Base-by-base conservation (phyloP, 2,329 filamentous ascomycete genomes). In the Chaetomiaceae sp. region DNA sequence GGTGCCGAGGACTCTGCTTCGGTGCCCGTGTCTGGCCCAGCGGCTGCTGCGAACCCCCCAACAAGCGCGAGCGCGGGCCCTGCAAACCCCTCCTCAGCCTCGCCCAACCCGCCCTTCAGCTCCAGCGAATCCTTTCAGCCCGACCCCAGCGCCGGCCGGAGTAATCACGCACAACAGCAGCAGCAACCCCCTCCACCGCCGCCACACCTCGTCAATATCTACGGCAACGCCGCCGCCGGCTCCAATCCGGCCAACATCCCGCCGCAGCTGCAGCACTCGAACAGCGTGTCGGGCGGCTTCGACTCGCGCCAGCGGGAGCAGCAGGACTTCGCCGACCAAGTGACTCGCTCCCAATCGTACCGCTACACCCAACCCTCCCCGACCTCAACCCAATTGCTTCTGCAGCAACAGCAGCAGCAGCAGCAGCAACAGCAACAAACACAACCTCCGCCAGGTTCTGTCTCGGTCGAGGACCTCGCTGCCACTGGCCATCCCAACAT, bases 281-380 rank as follows among this genome's bases (percentile, higher is more conserved):
- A 66, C 61, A 64, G 65, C 53, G 61, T 63, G 47, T 60, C 63
- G 51, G 62, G 63, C 46, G 57, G 58, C 44, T 62, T 64, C 58
- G 59, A 61, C 51, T 60, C 59, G 37, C 63, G 61, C 43, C 61
- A 67, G 60, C 60, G 61, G 37, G 58, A 65, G 56, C 59, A 68
- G n/a, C 43, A 47, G n/a, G 77, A 80, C 57, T 78, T 75, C 59
- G 68, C 69, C 52, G 75, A 79, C 59, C 68, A 73, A 47, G 72
- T 78, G 31, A 73, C 72, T 52, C 76, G 77, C 51, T 77, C 77
- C 14, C 77, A 81, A 66, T 79, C 76, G 58, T 75, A 79, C 57
- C 75, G 75, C 61, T 78, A 75, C 59, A 67, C 58, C 9, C 66
- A 66, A 47, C 51, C 57, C 33, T 60, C 61, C 44, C 66, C 62